Percentiles rank a stretch among this genome's conserved stretches.
phyloP scores from a whole-genome alignment of 192 early-diverging fungal species.

The Rhizophlyctis rosea region DNA sequence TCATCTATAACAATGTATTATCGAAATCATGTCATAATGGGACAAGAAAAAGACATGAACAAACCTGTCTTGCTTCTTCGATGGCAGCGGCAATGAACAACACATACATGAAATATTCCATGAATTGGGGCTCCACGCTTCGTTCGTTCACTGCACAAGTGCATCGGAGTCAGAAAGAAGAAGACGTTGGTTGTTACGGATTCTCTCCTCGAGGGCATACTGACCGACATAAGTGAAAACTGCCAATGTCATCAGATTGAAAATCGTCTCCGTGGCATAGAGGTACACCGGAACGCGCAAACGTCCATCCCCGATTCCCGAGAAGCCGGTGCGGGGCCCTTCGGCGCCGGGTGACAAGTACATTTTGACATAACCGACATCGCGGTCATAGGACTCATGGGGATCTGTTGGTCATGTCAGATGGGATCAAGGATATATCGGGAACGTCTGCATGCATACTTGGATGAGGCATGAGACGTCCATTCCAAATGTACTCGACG shows the following conservation, averaged over 20 bases:
- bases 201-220: no score
- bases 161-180: no score
- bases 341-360: background rate
- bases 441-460: slow-evolving; percentile 11
- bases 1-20: no score
- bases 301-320: slow-evolving; percentile 18
- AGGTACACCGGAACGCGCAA: slow-evolving; percentile 21
- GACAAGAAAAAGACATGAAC: background rate
- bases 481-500: slow-evolving; percentile 27
- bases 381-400: slow-evolving; percentile 3
- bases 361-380: slow-evolving; percentile 17
- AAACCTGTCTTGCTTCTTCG: slow-evolving; percentile 16
- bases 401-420: background rate
- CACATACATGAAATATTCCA: slow-evolving; percentile 23
- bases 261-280: slow-evolving; percentile 25
- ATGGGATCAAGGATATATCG: background rate
- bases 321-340: slow-evolving; percentile 1
- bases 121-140: background rate
- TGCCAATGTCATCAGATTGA: slow-evolving; percentile 13
- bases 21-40: slow-evolving; percentile 12
- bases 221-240: slow-evolving; percentile 25
- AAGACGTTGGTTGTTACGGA: no score
- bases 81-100: slow-evolving; percentile 16
- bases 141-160: slow-evolving; percentile 30
- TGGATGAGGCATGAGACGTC: slow-evolving; percentile 17